Evolutionary conservation across 2,329 filamentous ascomycete species (phyloP).

Genomic region (Eutypella sp.): DNA sequence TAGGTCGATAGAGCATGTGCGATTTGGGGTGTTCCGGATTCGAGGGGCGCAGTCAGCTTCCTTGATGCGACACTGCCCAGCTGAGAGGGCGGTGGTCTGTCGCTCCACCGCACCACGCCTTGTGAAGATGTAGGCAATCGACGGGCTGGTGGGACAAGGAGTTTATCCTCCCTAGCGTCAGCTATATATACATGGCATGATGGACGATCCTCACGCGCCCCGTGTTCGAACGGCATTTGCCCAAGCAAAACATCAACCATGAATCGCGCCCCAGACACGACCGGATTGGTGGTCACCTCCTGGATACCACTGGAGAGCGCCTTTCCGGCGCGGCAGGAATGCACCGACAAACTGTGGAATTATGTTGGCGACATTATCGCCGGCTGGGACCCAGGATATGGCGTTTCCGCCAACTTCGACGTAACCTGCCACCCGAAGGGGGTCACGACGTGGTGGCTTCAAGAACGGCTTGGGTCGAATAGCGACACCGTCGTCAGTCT

Average conservation of each 20-base stretch:
- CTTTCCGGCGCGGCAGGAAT: conserved; percentile 11
- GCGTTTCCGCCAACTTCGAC: conserved; percentile 5
- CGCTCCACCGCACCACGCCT: too few relatives aligned
- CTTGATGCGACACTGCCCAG: background rate
- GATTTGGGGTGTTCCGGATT: background rate
- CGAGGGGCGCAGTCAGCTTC: background rate
- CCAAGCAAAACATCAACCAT: conserved; percentile 1
- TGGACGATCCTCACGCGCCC: background rate
- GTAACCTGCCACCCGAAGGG: conserved; percentile 13
- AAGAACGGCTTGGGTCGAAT: conserved; percentile 11
- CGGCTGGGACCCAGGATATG: conserved; percentile 16
- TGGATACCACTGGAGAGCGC: conserved; percentile 14
- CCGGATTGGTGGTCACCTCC: conserved; percentile 12
- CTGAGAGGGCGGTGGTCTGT: background rate
- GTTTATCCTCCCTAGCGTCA: too few relatives aligned
- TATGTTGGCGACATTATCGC: conserved; percentile 9
- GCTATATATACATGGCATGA: background rate
- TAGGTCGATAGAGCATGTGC: too few relatives aligned
- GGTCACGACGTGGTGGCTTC: conserved; percentile 17
- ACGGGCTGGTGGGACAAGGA: too few relatives aligned
- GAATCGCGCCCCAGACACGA: conserved; percentile 16
- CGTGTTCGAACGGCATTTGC: too few relatives aligned
- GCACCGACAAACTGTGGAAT: conserved; percentile 10
- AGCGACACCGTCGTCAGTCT: conserved; percentile 11
- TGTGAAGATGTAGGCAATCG: too few relatives aligned